Conservation (phyloP, 129 eudicot species). For the Saussurea involucrata region DNA sequence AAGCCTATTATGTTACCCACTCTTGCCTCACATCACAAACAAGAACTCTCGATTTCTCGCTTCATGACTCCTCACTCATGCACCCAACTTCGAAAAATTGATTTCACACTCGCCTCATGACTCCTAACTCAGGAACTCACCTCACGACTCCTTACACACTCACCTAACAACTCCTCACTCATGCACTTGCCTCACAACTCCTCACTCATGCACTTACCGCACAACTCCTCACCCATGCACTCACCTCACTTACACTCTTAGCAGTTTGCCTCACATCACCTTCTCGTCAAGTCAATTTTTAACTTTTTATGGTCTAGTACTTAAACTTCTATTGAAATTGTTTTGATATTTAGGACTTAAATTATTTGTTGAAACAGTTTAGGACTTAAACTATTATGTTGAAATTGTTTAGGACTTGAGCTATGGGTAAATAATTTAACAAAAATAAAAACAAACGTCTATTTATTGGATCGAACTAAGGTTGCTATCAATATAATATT, state of each 20-base stretch:
- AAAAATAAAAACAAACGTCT: background rate
- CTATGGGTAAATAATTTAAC: background rate
- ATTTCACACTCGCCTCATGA: no score
- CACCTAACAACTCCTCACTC: background rate
- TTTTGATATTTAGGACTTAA: background rate
- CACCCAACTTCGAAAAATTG: background rate
- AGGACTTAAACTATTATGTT: background rate
- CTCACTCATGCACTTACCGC: no score
- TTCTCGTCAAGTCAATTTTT: no score
- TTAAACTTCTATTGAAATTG: background rate
- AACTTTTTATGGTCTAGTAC: background rate
- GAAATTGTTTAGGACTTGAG: background rate
- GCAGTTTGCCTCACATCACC: no score
- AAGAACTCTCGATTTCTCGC: background rate
- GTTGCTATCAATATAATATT: background rate
- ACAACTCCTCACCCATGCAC: no score
- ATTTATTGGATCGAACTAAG: background rate
- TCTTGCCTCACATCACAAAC: background rate
- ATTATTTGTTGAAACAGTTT: background rate
- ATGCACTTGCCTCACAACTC: no score
- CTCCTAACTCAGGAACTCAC: background rate
- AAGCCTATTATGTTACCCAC: background rate
- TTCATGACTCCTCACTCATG: background rate
- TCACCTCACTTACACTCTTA: background rate
- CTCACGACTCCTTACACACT: background rate